Evolutionary conservation across 306 rosid genomes (phyloP), one percentile per base, ranked within the genome.

Genomic region (Styphnolobium japonicum): DNA sequence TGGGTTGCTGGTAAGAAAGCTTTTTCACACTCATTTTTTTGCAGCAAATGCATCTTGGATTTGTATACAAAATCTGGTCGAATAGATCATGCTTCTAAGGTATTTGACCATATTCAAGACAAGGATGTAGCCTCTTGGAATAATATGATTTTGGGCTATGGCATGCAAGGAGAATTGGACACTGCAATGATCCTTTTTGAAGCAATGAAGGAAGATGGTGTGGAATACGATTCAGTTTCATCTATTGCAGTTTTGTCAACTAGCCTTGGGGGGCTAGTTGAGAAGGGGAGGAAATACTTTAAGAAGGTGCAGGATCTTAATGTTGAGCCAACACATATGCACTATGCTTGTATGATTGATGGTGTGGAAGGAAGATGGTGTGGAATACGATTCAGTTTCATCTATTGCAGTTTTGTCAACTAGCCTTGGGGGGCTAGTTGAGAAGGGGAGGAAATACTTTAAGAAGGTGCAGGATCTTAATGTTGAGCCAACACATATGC

Each of bases 101-200:
- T 94, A 84, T 94, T 94, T 58, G 83, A 89, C 33, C 79, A 25
- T 71, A 91, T 94, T 46, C 75, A 85, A 60, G 55, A 64, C 80
- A 92, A 85, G 83, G 95, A 94, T 75, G 92, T 82, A 43, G 92
- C 93, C 29, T 92, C 98, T 29, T 94, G 98, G 98, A 94, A 94
- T 90, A 91, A 94, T 16, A 94, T 94, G 97, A 94, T 94, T 83
- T 88, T 92, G 74, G 98, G 97, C 11, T 88, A 86, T 40, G 98
- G 97, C 82, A 92, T 92, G 96, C 79, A 83, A 16, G 98, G 98
- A 53, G 97, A 92, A 75, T 52, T 90, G 63, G 89, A 86, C 55
- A 88, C 80, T 75, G 94, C 98, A 73, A 84, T 94, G 29, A 62
- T 65, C 80, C 87, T 80, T 31, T 94, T 94, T 75, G 98, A 92